Base-by-base conservation (phyloP, 305 asterid species). In the Coffea humblotiana region DNA sequence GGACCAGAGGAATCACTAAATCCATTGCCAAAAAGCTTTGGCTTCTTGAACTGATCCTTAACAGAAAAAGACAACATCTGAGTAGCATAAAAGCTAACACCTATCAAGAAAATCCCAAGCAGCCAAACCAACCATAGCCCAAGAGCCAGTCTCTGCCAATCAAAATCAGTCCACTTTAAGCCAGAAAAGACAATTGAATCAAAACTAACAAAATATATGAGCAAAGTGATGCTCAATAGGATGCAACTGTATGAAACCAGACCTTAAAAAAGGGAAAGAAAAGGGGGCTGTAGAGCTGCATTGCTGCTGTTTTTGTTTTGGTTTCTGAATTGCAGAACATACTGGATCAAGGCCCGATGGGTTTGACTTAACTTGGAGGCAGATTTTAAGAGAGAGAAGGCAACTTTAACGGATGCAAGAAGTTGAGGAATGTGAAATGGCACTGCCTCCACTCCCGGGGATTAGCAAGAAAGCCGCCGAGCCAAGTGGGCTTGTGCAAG, bases 121-220 rank as follows among this genome's bases (percentile, higher is more conserved):
- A 90, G 74, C 99, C 99, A 96, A 82, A 94, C 87, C 82, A 90
- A 82, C 88, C 89, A 90, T 71, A 91, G 77, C 66, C 95, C 98
- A 81, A 87, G 85, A 78, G 84, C 88, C 86, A 90, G 73, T 80
- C 84, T 89, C 98, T 96, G 88, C 84, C 71, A 83, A 70, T 35
- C 23, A 51, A 72, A 54, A 65, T 45, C 29, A 51, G 63, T 64
- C 70, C 56, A 27, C 14, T 45, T 45, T 70, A 60, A 66, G 67
- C 83, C 79, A 79, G 51, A 49, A 74, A 29, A 21, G 27, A 23
- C 65, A 60, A 25, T 21, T 60, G 27, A 60, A 60, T 60, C 27
- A 60, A 60, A 60, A 21, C 12, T 56, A 4, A 16, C 2, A 23
- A 21, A 21, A 21, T 21, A 63, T 9, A 11, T 63, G 15, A n/a